A percentile compares a stretch with the other conserved stretches of the same genome.
Evolutionary conservation across 441 rosid species (phyloP).

Genomic region (Bocquillonia castaneifolia): DNA sequence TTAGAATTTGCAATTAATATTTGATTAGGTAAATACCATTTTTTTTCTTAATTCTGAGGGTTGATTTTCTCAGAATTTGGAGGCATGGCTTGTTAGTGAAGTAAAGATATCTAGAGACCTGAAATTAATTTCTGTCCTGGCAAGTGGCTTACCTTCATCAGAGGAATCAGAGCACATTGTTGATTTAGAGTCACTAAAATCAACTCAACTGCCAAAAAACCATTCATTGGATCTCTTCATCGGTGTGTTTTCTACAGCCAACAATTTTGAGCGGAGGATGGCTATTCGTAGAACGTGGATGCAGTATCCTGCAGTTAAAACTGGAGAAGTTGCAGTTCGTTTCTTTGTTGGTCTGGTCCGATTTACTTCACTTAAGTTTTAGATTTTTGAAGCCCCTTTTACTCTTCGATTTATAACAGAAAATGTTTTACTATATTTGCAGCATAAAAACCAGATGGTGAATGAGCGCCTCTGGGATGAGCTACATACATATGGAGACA

Average conservation of each 20-base stretch:
- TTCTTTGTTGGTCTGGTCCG: slow-evolving; percentile 93
- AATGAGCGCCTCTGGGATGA: slow-evolving; percentile 92
- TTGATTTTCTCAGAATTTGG: slow-evolving; percentile 42
- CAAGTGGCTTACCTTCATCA: slow-evolving; percentile 44
- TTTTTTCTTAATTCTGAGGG: slow-evolving; percentile 2
- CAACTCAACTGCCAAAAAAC: slow-evolving; percentile 48
- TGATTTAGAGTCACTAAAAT: slow-evolving; percentile 60
- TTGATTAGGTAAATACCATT: slow-evolving; percentile 7
- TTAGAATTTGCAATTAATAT: neutral
- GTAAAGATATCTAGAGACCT: slow-evolving; percentile 48
- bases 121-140: slow-evolving; percentile 38
- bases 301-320: slow-evolving; percentile 67
- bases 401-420: too few relatives aligned
- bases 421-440: slow-evolving; percentile 25
- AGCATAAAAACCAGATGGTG: slow-evolving; percentile 67
- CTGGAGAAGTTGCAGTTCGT: slow-evolving; percentile 77
- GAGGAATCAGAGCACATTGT: slow-evolving; percentile 41
- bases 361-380: too few relatives aligned
- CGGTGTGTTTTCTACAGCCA: slow-evolving; percentile 89
- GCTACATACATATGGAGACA: slow-evolving; percentile 74
- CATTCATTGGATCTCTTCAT: slow-evolving; percentile 55
- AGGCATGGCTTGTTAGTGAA: slow-evolving; percentile 57
- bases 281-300: slow-evolving; percentile 91
- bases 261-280: slow-evolving; percentile 87
- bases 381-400: too few relatives aligned